These are phyloP conservation scores for Aspergillus versicolor DNA, from an alignment of 2,329 filamentous ascomycete species.

Conservation along the genomic window DNA sequence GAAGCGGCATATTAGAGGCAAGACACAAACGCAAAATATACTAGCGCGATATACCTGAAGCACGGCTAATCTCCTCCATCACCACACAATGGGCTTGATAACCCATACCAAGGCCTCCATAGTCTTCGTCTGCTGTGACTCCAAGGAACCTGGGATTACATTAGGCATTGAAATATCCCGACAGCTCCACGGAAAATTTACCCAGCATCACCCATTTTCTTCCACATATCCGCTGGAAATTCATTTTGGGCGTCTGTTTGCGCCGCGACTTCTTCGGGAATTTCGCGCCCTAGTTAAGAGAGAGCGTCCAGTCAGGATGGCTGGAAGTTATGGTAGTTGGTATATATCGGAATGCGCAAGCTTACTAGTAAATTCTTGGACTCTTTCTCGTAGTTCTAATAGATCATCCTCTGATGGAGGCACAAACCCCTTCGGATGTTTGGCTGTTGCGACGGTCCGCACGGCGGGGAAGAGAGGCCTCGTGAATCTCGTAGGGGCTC, in stretches of 20 bases:
- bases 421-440: slow-evolving; percentile 64
- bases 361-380: slow-evolving; percentile 77
- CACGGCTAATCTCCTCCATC: slow-evolving; percentile 90
- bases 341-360: neutral
- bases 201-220: slow-evolving; percentile 84
- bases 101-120: slow-evolving; percentile 85
- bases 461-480: slow-evolving; percentile 32
- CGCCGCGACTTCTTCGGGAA: slow-evolving; percentile 77
- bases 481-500: slow-evolving; percentile 26
- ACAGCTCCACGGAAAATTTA: slow-evolving; percentile 19
- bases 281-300: slow-evolving; percentile 64
- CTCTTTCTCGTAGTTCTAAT: slow-evolving; percentile 75
- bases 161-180: neutral
- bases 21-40: too few relatives aligned
- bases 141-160: slow-evolving; percentile 67
- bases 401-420: slow-evolving; percentile 72
- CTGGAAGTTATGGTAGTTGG: neutral
- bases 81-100: slow-evolving; percentile 96
- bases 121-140: slow-evolving; percentile 88
- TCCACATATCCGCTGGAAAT: slow-evolving; percentile 91
- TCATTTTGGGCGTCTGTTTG: slow-evolving; percentile 81
- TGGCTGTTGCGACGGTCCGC: slow-evolving; percentile 58
- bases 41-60: slow-evolving; percentile 58
- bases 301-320: neutral
- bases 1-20: neutral